These are phyloP conservation scores for Penicillium occitanis DNA, from an alignment of 2,329 filamentous ascomycete genomes.

Conservation along the genomic window DNA sequence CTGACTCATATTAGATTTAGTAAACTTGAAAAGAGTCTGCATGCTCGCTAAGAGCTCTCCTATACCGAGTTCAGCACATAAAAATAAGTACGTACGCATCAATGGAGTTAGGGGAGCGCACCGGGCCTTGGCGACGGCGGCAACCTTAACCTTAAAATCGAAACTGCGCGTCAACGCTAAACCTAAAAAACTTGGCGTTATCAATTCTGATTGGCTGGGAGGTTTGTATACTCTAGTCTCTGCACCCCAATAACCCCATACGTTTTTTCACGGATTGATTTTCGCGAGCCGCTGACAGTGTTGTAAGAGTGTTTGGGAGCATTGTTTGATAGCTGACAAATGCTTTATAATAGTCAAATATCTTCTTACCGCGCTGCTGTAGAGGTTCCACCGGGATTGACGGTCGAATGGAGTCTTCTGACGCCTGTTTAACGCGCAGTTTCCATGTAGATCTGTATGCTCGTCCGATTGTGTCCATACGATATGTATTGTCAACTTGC, in stretches of 20 bases:
- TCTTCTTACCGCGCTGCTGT: not conserved
- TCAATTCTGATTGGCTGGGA: not conserved
- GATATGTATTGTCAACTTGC: not conserved
- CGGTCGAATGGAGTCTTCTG: not conserved
- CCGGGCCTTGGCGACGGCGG: not conserved
- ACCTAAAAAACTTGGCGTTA: not conserved
- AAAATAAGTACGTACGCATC: not conserved
- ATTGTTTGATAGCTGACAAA: not conserved
- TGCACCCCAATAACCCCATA: too few relatives aligned
- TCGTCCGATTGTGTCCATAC: not conserved
- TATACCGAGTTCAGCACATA: not conserved
- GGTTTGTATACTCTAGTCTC: not conserved
- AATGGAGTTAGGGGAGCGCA: not conserved
- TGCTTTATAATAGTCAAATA: not conserved
- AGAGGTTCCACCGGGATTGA: not conserved
- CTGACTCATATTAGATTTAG: not conserved
- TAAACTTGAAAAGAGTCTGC: not conserved
- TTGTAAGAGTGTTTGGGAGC: not conserved
- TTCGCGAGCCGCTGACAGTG: not conserved
- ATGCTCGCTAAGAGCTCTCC: not conserved
- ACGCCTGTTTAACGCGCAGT: not conserved
- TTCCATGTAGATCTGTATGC: not conserved
- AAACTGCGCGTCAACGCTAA: constrained; percentile 1
- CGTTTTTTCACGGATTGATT: not conserved
- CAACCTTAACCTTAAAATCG: not conserved